Percentiles rank a stretch among this genome's conserved stretches.
phyloP scores from a whole-genome alignment of 371 early-diverging fungal species.

The Actinomucor elegans region DNA sequence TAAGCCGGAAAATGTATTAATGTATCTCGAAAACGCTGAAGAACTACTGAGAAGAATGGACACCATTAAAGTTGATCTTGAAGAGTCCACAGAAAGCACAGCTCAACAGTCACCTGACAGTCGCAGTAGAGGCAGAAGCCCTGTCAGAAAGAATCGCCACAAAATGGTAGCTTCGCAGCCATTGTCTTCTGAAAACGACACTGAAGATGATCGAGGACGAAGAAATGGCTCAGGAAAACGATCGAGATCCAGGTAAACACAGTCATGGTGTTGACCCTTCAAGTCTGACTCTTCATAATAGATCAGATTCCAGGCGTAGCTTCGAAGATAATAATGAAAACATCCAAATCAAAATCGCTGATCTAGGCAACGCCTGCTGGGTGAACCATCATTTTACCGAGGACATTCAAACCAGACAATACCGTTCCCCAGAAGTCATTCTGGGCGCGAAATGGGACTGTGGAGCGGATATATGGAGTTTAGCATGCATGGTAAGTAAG shows the following conservation, averaged over 20 bases:
- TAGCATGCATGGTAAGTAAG: slow-evolving; percentile 87
- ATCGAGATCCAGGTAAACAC: slow-evolving; percentile 11
- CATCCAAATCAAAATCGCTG: slow-evolving; percentile 92
- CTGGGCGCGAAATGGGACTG: slow-evolving; percentile 91
- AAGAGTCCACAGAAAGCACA: neutral
- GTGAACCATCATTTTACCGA: slow-evolving; percentile 92
- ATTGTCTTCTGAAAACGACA: slow-evolving; percentile 18
- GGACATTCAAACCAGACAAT: slow-evolving; percentile 98
- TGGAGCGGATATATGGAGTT: slow-evolving; percentile 97
- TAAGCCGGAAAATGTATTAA: slow-evolving; percentile 96
- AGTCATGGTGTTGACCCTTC: neutral
- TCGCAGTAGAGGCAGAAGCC: slow-evolving; percentile 35
- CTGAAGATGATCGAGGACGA: slow-evolving; percentile 16
- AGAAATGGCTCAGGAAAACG: slow-evolving; percentile 9
- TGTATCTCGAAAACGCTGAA: slow-evolving; percentile 86
- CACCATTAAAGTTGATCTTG: neutral
- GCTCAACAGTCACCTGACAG: neutral
- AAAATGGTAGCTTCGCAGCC: slow-evolving; percentile 44
- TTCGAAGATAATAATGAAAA: slow-evolving; percentile 16
- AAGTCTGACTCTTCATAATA: neutral
- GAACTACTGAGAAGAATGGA: slow-evolving; percentile 48
- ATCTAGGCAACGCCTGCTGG: slow-evolving; percentile 98
- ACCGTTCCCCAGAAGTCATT: slow-evolving; percentile 97
- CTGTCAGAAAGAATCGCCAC: slow-evolving; percentile 19
- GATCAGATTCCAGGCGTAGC: slow-evolving; percentile 4